Base-by-base conservation (phyloP, 1,284 basidiomycete genomes). In the Fomitopsis palustris region DNA sequence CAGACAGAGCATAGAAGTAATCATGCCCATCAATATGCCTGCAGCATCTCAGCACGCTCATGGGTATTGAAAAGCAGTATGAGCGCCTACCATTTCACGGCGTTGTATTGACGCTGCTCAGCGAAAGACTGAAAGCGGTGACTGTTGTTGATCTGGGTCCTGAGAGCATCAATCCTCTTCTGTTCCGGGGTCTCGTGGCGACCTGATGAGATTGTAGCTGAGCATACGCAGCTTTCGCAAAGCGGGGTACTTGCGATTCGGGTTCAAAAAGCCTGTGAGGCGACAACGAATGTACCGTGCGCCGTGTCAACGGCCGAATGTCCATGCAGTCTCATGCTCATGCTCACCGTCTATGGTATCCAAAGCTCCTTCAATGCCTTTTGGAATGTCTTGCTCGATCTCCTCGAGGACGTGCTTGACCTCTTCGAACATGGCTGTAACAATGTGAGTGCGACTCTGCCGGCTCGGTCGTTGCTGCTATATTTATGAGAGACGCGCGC, bases 1-100 rank as follows among this genome's bases (percentile, higher is more conserved):
- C 93, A 2, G 92, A 93, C 33, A 96, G 72, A 0, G 95, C 95
- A 83, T 90, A 96, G 81, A 97, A 92, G 73, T 96, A 97, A 76
- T 97, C 93, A 61, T 93, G 90, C 0, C 94, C 93, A 68, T 95
- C 93, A 53, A 95, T 82, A 69, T 94, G 92, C 88, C 89, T 90
- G 57, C 49, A n/a, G 23, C 17, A 10, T 52, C 3, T 52, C 49
- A 52, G 45, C 17, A 10, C 2, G 23, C 17, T 12, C 17, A 29
- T 33, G 17, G 6, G 31, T 9, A 8, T 4, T 53, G n/a, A 31
- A n/a, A 51, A 19, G 31, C 9, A 16, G 2, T 3, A 21, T 16
- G 33, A 16, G 31, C 53, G 74, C 78, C 38, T 61, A 90, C 93
- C 92, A 97, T 76, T 96, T 97, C 47, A 93, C 89, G 53, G 82